phyloP scores from a whole-genome alignment of 495 filamentous ascomycete species.

The Penicillium canescens region DNA sequence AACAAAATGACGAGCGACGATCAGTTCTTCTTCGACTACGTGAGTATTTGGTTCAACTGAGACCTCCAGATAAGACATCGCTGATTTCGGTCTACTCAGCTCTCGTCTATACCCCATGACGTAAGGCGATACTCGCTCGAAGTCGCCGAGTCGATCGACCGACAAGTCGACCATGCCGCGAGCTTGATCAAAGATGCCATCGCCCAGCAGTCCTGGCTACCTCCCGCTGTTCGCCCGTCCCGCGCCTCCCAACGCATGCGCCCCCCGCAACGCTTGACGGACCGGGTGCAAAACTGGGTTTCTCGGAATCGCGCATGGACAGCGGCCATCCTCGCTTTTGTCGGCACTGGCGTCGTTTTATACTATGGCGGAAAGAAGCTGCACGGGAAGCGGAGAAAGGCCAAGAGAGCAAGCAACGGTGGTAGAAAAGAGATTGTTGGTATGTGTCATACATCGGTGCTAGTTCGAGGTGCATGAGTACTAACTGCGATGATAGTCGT shows the following conservation, averaged over 20 bases:
- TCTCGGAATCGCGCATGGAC: slow-evolving; percentile 66
- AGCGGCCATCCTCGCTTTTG: slow-evolving; percentile 64
- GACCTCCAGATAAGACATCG: background rate
- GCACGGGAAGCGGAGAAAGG: slow-evolving; percentile 67
- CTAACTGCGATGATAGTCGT: slow-evolving; percentile 54
- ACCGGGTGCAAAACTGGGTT: slow-evolving; percentile 62
- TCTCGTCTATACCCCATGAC: slow-evolving; percentile 70
- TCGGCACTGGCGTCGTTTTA: slow-evolving; percentile 68
- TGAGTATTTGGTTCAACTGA: slow-evolving; percentile 22
- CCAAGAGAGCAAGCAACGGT: slow-evolving; percentile 77
- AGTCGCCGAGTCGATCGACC: slow-evolving; percentile 76
- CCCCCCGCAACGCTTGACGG: slow-evolving; percentile 32
- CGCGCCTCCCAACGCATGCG: slow-evolving; percentile 48
- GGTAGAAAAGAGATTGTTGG: slow-evolving; percentile 82
- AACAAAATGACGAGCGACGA: slow-evolving; percentile 52
- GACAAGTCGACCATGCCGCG: slow-evolving; percentile 70
- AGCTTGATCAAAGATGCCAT: slow-evolving; percentile 60
- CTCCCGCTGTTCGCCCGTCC: slow-evolving; percentile 60
- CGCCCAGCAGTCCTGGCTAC: slow-evolving; percentile 66
- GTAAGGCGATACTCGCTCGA: slow-evolving; percentile 63
- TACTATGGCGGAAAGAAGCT: slow-evolving; percentile 61
- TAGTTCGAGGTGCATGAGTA: background rate
- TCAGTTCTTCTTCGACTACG: slow-evolving; percentile 52
- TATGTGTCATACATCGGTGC: slow-evolving; percentile 24
- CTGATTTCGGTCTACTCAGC: slow-evolving; percentile 46